Base-by-base conservation (phyloP, 2,329 filamentous ascomycete genomes). In the Penicillium sp. region DNA sequence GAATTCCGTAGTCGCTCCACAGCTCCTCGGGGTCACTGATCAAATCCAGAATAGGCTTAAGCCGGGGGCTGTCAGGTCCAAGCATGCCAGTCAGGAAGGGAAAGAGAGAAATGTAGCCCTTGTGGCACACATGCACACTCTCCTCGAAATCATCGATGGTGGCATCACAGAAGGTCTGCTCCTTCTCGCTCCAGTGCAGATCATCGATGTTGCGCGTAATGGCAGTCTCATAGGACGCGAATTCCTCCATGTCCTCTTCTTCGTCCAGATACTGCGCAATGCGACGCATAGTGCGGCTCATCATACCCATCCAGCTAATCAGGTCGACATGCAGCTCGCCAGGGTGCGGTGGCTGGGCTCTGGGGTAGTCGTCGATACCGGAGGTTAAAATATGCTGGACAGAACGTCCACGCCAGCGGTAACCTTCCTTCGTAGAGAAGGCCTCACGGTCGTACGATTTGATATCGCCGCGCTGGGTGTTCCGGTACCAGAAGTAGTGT, bases 121-220 rank as follows among this genome's bases (percentile, higher is more conserved):
- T 95, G 74, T 97, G 93, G 72, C 93, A 98, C 34, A 96, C 88
- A 16, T 93, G 84, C 28, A 78, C 69, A 61, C 88, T 84, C 71
- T 98, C 93, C 68, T 98, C 93, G 64, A 87, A 98, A 50, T 89
- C 89, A 60, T 98, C 91, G 50, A 98, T 86, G 0, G 89, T 96
- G 1, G 89, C 89, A 66, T 98, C 93, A 66, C 93, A 98, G 74
- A 89, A 98, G 52, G 86, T 87, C 46, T 87, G 82, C 3, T 84
- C 79, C 58, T 84, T 77, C 45, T 87, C 80, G 14, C 85, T 86
- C 93, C 93, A 98, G 72, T 98, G 93, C 31, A 98, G 77, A 64
- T 95, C 89, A 58, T 93, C 85, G 38, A 97, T 81, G 68, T 98
- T 98, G 60, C 78, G 82, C 46, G 83, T 74, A 51, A 98, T 94